Base-by-base conservation (phyloP, 1,139 yeast genomes). In the Blastobotrys serpentis region DNA sequence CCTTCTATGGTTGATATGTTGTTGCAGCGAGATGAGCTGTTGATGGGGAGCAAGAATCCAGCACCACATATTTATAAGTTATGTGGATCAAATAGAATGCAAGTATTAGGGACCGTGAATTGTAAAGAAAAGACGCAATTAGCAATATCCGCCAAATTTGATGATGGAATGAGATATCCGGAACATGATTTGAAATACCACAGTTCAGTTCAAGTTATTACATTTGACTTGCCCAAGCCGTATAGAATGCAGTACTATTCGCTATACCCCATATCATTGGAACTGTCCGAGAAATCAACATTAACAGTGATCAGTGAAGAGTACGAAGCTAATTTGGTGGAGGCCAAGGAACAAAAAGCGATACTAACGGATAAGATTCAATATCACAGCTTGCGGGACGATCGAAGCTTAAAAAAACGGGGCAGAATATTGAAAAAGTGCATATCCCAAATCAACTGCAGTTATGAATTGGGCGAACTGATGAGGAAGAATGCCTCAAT, bases 211-310 rank as follows among this genome's bases (percentile, higher is more conserved):
- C 73, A 73, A 23, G 61, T 87, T 1, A 71, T 90, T 1, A 58
- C 77, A 14, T 90, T 82, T 64, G 78, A 79, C 29, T 86, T 95
- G 1, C 98, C 98, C 0, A 77, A 79, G 45, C 81, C 86, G 21
- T 73, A 74, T 39, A 77, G 79, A 52, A 76, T 92, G 74, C 96
- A 90, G 59, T 88, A 86, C 64, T 85, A 82, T 57, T 83, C 97
- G 0, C 67, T 86, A 3, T 71, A 75, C 19, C 96, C 97, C 0
- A 85, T 84, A 36, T 73, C 79, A 29, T 74, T 84, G 44, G 89
- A 84, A 54, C 75, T 84, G 1, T 73, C 76, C 1, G 74, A 69
- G 48, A 63, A 65, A 42, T 56, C 62, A 11, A 56, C 54, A 1
- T 50, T 50, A 23, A 56, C 64, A 2, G 62, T 57, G n/a, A 57